These are phyloP conservation scores for Sporisorium scitamineum DNA, from an alignment of 1,284 basidiomycete genomes.

Conservation along the genomic window DNA sequence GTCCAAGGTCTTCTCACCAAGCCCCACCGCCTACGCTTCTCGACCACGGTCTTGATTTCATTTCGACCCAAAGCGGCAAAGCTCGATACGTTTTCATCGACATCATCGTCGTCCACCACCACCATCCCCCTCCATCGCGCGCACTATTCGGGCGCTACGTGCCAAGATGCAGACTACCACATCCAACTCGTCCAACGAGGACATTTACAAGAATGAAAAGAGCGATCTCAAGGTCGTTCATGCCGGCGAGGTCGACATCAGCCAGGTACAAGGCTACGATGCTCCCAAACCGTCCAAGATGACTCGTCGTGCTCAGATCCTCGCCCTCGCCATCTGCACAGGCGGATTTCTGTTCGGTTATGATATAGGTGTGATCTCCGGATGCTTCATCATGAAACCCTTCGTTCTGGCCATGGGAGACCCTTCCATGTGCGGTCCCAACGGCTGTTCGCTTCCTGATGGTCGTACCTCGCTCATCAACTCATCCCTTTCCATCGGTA, in stretches of 20 bases:
- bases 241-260: slow-evolving; percentile 35
- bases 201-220: slow-evolving; percentile 48
- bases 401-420: slow-evolving; percentile 52
- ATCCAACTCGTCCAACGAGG: slow-evolving; percentile 42
- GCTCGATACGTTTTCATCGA: too few relatives aligned
- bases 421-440: slow-evolving; percentile 18
- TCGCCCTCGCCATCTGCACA: slow-evolving; percentile 51
- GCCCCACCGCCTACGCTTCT: not conserved
- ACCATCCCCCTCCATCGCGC: not conserved
- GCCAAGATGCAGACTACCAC: slow-evolving; percentile 23
- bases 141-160: not conserved
- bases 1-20: not conserved
- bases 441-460: slow-evolving; percentile 40
- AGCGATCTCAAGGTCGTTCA: slow-evolving; percentile 34
- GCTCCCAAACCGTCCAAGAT: slow-evolving; percentile 51
- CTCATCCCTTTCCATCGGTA: slow-evolving; percentile 80
- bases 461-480: slow-evolving; percentile 76
- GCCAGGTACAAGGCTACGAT: slow-evolving; percentile 38
- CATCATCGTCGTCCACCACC: not conserved
- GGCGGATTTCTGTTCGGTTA: slow-evolving; percentile 56
- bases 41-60: not conserved
- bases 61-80: not conserved
- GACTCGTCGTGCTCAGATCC: slow-evolving; percentile 40
- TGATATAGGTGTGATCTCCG: slow-evolving; percentile 55
- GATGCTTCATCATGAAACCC: slow-evolving; percentile 57